Percentiles rank a stretch among this genome's conserved stretches.
Conservation (phyloP, 305 asterid species). For the Stenogyne calaminthoides region DNA sequence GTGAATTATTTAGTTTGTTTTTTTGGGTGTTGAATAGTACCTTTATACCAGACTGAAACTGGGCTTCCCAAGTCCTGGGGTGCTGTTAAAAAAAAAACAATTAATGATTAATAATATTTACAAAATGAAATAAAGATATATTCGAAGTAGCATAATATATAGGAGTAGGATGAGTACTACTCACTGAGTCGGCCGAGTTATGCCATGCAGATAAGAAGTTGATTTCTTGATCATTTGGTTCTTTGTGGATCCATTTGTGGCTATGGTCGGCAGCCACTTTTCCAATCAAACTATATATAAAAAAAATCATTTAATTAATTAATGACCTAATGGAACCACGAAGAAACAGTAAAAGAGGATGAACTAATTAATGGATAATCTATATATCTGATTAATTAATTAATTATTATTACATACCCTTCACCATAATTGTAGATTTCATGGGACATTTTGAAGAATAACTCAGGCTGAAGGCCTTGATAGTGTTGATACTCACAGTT, state of each 20-base stretch:
- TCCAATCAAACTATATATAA: constrained; percentile 74
- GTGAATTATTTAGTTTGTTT: not conserved
- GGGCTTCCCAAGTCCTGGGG: constrained; percentile 99
- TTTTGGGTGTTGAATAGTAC: constrained; percentile 36
- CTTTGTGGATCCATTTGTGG: constrained; percentile 98
- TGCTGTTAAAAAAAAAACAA: constrained; percentile 45
- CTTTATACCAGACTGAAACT: constrained; percentile 95
- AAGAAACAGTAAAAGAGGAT: not conserved
- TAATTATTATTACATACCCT: constrained; percentile 47
- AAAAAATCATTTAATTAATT: not conserved
- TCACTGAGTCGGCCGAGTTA: constrained; percentile 92
- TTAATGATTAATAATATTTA: not conserved
- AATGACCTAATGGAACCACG: not conserved
- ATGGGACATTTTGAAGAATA: constrained; percentile 99
- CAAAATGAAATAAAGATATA: not conserved
- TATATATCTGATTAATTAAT: not conserved
- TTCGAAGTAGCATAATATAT: not conserved
- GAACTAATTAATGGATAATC: no score
- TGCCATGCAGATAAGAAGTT: constrained; percentile 99
- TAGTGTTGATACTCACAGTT: constrained; percentile 52
- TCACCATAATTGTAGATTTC: constrained; percentile 99
- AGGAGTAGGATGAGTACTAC: constrained; percentile 29
- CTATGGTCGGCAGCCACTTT: constrained; percentile 99
- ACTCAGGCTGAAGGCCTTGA: constrained; percentile 90
- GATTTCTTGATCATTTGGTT: constrained; percentile 90